Evolutionary conservation across 371 early-diverging fungal genomes (phyloP), one percentile per base, ranked within the genome.

Genomic region (Rhizopus microsporus): DNA sequence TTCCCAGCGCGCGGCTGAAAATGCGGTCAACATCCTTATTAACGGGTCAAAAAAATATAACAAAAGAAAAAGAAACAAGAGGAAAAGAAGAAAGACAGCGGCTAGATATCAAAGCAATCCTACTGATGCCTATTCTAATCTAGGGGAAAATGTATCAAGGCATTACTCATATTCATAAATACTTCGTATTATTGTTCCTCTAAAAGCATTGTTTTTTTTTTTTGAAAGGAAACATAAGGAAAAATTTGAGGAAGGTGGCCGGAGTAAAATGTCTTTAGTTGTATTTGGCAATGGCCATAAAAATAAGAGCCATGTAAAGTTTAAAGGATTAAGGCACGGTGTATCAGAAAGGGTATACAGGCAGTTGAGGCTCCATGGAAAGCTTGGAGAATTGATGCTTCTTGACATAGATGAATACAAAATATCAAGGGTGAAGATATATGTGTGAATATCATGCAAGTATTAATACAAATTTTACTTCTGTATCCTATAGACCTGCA

Each of bases 41-140:
- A 51, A 51, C 15, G 51, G 38, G 7, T n/a, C 23, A 39, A 51
- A 51, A 39, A 51, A 51, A 29, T 51, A 51, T 29, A 51, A 44
- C 17, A 54, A 44, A 16, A 45, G 9, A 13, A 54, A 45, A 30
- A 4, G 40, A 42, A 16, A 5, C 3, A 35, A 8, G 54, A n/a
- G 44, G 46, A 55, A 23, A 23, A 23, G 23, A 23, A 23, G 23
- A 23, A 23, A 23, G 23, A 23, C 2, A 23, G 23, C 23, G 23
- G 23, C 23, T 23, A 23, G 23, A 23, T 23, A 23, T 23, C 23
- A 0, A 23, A 23, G 23, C 23, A 23, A 23, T 23, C 23, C 23
- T 23, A 0, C 0, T 23, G 23, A 23, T 23, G 2, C 23, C 23
- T 2, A 23, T 23, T 23, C 23, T 1, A 23, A 23, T 23, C 23